phyloP scores from a whole-genome alignment of 108 stramenopile genomes.

The Bacterosira constricta region DNA sequence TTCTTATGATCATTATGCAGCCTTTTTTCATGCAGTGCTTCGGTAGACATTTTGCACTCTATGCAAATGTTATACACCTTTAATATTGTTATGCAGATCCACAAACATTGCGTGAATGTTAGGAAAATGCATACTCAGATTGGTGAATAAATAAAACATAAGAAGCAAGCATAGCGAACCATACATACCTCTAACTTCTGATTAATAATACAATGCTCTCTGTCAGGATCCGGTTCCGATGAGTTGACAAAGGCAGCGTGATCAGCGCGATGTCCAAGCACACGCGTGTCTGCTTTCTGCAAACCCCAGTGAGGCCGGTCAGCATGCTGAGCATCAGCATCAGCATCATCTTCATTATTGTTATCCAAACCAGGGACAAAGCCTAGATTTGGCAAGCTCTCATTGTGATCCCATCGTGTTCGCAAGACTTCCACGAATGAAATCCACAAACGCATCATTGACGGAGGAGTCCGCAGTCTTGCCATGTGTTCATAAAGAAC shows the following conservation, averaged over 20 bases:
- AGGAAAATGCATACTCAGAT: no score
- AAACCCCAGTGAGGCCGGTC: constrained; percentile 11
- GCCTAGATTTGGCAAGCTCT: constrained; percentile 75
- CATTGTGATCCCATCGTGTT: constrained; percentile 71
- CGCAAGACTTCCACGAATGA: constrained; percentile 77
- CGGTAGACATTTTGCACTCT: constrained; percentile 67
- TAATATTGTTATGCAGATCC: background rate
- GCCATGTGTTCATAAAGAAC: constrained; percentile 85
- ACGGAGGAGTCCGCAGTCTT: constrained; percentile 65
- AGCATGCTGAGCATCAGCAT: background rate
- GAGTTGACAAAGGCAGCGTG: constrained; percentile 54
- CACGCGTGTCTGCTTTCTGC: constrained; percentile 24
- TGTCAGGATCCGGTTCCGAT: constrained; percentile 74
- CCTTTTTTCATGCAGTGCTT: constrained; percentile 39
- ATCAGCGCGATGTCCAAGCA: constrained; percentile 52
- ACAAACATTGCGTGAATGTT: no score
- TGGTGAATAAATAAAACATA: background rate
- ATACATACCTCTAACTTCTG: constrained; percentile 75
- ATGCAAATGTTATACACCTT: constrained; percentile 81
- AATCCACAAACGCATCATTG: constrained; percentile 77
- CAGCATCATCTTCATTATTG: no score
- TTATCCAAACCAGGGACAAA: constrained; percentile 74
- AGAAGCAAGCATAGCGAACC: constrained; percentile 1
- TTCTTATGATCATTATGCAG: background rate
- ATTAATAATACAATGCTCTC: constrained; percentile 76